A percentile compares a stretch with the other conserved stretches of the same genome.
Evolutionary conservation across 768 basidiomycete species (phyloP).

Genomic region (Mycena latifolia): DNA sequence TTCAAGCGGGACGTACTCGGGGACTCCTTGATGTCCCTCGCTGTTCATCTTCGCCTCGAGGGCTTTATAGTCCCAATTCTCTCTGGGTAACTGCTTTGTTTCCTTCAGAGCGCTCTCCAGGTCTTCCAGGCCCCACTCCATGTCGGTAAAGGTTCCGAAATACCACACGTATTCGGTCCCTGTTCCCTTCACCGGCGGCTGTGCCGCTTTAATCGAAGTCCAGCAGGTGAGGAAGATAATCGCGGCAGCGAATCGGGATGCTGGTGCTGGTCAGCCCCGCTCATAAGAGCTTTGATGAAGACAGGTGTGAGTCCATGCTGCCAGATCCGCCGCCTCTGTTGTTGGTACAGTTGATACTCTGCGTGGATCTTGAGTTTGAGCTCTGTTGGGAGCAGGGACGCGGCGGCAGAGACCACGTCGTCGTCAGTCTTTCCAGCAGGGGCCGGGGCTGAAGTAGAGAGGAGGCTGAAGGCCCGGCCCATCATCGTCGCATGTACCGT

Average conservation of each 20-base stretch:
- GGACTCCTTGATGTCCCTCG: neutral
- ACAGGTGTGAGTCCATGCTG: too few species aligned
- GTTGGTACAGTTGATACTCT: neutral
- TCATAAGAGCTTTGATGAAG: too few species aligned
- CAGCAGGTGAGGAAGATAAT: slow-evolving; percentile 21
- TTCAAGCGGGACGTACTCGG: slow-evolving; percentile 24
- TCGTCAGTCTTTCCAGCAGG: slow-evolving; percentile 14
- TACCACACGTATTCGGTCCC: slow-evolving; percentile 15
- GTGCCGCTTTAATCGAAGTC: slow-evolving; percentile 12
- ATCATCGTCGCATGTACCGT: slow-evolving; percentile 21
- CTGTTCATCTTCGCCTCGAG: neutral
- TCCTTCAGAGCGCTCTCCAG: slow-evolving; percentile 5
- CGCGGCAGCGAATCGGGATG: slow-evolving; percentile 16
- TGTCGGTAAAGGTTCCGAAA: neutral
- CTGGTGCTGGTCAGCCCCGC: neutral
- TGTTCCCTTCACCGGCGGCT: slow-evolving; percentile 8
- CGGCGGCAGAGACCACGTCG: slow-evolving; percentile 7
- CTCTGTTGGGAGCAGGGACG: slow-evolving; percentile 12
- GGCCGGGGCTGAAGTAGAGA: slow-evolving; percentile 11
- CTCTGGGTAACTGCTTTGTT: slow-evolving; percentile 15
- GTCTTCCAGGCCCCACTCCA: slow-evolving; percentile 13
- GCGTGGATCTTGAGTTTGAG: slow-evolving; percentile 11
- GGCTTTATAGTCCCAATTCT: slow-evolving; percentile 9
- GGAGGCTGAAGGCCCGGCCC: slow-evolving; percentile 22
- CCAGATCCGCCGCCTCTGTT: too few species aligned